Base-by-base conservation (phyloP, 805 yeast species). In the Torulaspora gathmanii region DNA sequence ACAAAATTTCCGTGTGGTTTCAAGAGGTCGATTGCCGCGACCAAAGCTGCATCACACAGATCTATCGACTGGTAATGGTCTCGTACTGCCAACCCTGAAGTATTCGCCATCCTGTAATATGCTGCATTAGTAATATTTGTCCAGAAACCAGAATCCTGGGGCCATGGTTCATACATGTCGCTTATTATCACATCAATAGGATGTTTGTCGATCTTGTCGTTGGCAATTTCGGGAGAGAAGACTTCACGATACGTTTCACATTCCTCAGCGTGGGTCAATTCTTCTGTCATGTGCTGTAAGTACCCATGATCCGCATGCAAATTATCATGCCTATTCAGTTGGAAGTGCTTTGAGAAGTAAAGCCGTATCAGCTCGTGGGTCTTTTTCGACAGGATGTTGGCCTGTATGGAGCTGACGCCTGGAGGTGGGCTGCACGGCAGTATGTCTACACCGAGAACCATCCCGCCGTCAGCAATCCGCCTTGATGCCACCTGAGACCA, bases 91-190 rank as follows among this genome's bases (percentile, higher is more conserved):
- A 86, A 68, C 3, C 99, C 98, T 11, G 89, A 73, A 3, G 97
- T 87, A 60, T 91, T 91, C 38, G 88, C 86, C 86, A 91, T 84
- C 98, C 96, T 91, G 68, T 72, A 71, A 62, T 80, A 84, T 37
- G 95, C 80, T 44, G 76, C 77, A 80, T 82, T 83, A 82, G 86
- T 79, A 73, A 84, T 77, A 67, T 78, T 70, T 60, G 70, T 72
- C 74, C 78, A 72, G 60, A 68, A 78, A 5, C 79, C 79, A 19
- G 69, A 58, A 25, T 63, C 61, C 55, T 77, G 81, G 40, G 77
- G 71, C 70, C 73, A 67, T 39, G 81, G 83, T 61, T 73, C 91
- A 73, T 83, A 84, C 95, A 85, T 85, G 70, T 86, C 95, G 70
- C 91, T 84, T 42, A 85, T 57, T 39, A 85, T 78, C 17, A 83